phyloP scores from a whole-genome alignment of 495 filamentous ascomycete genomes.

The Hypoxylon intermedium region DNA sequence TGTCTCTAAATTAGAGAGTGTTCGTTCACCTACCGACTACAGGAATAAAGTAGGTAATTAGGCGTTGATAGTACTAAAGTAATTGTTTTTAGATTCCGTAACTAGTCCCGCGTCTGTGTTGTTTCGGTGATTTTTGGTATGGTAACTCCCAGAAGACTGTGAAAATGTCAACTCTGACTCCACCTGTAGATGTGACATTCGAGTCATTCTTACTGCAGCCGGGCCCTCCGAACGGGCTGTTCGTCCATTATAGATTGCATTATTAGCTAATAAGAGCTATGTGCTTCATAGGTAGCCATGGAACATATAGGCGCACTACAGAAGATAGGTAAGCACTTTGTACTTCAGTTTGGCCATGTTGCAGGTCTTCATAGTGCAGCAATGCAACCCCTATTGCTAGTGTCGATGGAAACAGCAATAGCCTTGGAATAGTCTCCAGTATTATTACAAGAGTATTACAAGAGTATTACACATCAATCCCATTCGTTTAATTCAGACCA shows the following conservation, averaged over 20 bases:
- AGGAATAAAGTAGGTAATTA: slow-evolving; percentile 32
- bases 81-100: slow-evolving; percentile 29
- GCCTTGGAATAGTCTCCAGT: too few species aligned
- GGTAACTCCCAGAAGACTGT: slow-evolving; percentile 25
- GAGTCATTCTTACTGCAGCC: slow-evolving; percentile 1
- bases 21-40: slow-evolving; percentile 18
- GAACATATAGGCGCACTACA: background rate
- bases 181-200: slow-evolving; percentile 23
- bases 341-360: background rate
- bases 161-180: slow-evolving; percentile 36
- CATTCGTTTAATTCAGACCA: too few species aligned
- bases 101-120: slow-evolving; percentile 10
- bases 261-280: slow-evolving; percentile 1
- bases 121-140: slow-evolving; percentile 30
- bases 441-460: too few species aligned
- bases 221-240: slow-evolving; percentile 3
- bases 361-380: too few species aligned
- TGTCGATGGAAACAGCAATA: too few species aligned
- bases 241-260: background rate
- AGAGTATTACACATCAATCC: too few species aligned
- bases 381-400: too few species aligned
- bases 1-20: slow-evolving; percentile 14
- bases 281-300: background rate
- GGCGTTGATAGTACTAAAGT: slow-evolving; percentile 37
- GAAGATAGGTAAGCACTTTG: background rate